Conservation (phyloP, 2,329 filamentous ascomycete species). For the Fusarium tjaetaba region DNA sequence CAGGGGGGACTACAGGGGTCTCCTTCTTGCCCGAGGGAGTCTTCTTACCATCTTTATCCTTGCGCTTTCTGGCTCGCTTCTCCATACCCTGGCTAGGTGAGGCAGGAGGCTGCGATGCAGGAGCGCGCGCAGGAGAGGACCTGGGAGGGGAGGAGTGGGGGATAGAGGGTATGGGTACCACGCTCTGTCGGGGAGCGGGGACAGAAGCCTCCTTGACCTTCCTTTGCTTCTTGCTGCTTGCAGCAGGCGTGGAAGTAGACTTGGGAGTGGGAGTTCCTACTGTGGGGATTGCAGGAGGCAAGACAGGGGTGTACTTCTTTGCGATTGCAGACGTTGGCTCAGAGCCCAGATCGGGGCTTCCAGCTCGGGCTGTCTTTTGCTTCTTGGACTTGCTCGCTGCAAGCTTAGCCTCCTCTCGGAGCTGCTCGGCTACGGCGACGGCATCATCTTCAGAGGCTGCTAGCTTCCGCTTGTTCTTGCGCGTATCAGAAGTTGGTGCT, state of each 20-base stretch:
- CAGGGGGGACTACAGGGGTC: conserved; percentile 43
- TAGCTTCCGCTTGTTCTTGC: conserved; percentile 53
- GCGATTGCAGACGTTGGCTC: conserved; percentile 37
- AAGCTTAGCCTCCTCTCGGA: conserved; percentile 47
- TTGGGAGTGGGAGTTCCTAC: conserved; percentile 40
- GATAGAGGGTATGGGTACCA: conserved; percentile 50
- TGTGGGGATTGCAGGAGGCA: conserved; percentile 46
- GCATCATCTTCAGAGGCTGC: conserved; percentile 52
- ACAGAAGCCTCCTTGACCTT: conserved; percentile 45
- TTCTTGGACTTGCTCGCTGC: conserved; percentile 56
- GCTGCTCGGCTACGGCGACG: conserved; percentile 48
- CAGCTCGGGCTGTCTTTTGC: conserved; percentile 48
- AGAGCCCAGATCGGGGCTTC: conserved; percentile 50
- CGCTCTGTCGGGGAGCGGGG: conserved; percentile 43
- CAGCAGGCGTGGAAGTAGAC: conserved; percentile 33
- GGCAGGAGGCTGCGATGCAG: conserved; percentile 17
- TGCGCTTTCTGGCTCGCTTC: conserved; percentile 47
- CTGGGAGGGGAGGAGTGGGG: conserved; percentile 46
- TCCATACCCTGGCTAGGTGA: conserved; percentile 42
- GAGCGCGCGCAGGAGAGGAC: conserved; percentile 36
- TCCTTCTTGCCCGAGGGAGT: conserved; percentile 39
- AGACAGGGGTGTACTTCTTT: conserved; percentile 49
- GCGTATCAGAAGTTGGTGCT: conserved; percentile 37
- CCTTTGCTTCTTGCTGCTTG: conserved; percentile 45
- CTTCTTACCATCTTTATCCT: conserved; percentile 41